A percentile compares a stretch with the other conserved stretches of the same genome.
Evolutionary conservation across 2,329 filamentous ascomycete species (phyloP).

Genomic region (Coniochaeta ligniaria): DNA sequence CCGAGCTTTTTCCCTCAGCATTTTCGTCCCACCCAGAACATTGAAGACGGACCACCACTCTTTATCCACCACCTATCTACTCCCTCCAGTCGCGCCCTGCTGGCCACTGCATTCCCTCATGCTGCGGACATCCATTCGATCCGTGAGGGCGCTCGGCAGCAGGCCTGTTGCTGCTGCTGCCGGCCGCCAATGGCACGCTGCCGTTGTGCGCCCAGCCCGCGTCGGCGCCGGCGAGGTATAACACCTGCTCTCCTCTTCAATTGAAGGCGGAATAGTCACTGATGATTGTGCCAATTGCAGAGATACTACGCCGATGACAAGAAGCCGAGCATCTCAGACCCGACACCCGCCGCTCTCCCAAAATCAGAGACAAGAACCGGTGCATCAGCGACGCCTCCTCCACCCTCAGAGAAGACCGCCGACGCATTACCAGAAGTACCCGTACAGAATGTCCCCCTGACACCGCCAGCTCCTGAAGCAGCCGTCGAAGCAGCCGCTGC

Average conservation of each 20-base stretch:
- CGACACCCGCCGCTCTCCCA: conserved; percentile 45
- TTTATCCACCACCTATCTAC: conserved; percentile 16
- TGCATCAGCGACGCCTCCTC: conserved; percentile 34
- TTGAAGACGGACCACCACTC: conserved; percentile 15
- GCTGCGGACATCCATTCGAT: conserved; percentile 63
- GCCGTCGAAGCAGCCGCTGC: conserved; percentile 20
- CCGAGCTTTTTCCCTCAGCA: conserved; percentile 21
- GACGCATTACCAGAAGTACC: conserved; percentile 30
- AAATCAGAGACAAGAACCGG: conserved; percentile 41
- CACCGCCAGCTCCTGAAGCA: conserved; percentile 30
- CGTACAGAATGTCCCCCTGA: conserved; percentile 28
- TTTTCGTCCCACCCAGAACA: conserved; percentile 6
- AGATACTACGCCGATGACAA: conserved; percentile 50
- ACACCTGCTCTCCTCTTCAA: conserved; percentile 7
- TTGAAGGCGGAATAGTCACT: conserved; percentile 7
- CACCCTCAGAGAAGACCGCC: conserved; percentile 24
- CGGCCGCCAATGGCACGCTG: conserved; percentile 52
- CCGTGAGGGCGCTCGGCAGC: conserved; percentile 51
- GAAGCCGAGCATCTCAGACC: conserved; percentile 38
- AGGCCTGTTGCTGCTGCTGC: conserved; percentile 44
- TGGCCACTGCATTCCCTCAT: conserved; percentile 49
- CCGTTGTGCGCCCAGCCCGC: conserved; percentile 27
- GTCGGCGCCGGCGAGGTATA: conserved; percentile 31
- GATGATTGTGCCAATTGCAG: conserved; percentile 24
- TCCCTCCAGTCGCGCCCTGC: conserved; percentile 20